phyloP scores from a whole-genome alignment of 1,284 basidiomycete genomes.

The Leccinum subrobustum region DNA sequence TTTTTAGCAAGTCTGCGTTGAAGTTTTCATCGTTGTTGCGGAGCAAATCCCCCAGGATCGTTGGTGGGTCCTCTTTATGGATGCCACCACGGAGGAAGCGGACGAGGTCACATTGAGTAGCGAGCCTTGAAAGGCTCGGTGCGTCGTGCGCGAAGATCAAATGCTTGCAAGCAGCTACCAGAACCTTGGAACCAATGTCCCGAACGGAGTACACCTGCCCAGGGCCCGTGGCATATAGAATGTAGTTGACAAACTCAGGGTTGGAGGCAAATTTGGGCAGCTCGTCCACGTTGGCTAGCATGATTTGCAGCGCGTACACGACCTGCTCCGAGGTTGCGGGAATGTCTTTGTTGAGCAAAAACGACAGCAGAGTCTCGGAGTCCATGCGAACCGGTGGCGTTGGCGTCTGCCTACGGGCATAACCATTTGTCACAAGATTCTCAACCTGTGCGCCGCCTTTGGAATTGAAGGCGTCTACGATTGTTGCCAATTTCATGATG shows the following conservation, averaged over 20 bases:
- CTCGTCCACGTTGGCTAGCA: constrained; percentile 3
- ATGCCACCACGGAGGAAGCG: background rate
- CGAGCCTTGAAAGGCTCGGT: background rate
- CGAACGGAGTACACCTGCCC: constrained; percentile 3
- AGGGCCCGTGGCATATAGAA: constrained; percentile 2
- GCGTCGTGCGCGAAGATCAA: background rate
- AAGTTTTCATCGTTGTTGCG: background rate
- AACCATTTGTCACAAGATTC: background rate
- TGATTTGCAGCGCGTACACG: constrained; percentile 4
- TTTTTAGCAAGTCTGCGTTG: background rate
- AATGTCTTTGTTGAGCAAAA: constrained; percentile 4
- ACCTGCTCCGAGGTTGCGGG: background rate
- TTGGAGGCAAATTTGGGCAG: background rate
- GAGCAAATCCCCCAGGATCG: constrained; percentile 1
- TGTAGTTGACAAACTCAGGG: constrained; percentile 9
- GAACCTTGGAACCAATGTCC: constrained; percentile 1
- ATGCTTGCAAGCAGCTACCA: background rate
- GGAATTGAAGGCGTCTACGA: background rate
- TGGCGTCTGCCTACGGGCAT: background rate
- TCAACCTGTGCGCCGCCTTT: background rate
- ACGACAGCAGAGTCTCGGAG: constrained; percentile 1
- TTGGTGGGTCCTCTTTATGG: background rate
- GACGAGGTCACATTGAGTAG: constrained; percentile 1
- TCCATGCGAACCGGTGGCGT: background rate
- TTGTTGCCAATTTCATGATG: constrained; percentile 2